Evolutionary conservation across 1,284 basidiomycete species (phyloP).

Genomic region (Pholiota adiposa): DNA sequence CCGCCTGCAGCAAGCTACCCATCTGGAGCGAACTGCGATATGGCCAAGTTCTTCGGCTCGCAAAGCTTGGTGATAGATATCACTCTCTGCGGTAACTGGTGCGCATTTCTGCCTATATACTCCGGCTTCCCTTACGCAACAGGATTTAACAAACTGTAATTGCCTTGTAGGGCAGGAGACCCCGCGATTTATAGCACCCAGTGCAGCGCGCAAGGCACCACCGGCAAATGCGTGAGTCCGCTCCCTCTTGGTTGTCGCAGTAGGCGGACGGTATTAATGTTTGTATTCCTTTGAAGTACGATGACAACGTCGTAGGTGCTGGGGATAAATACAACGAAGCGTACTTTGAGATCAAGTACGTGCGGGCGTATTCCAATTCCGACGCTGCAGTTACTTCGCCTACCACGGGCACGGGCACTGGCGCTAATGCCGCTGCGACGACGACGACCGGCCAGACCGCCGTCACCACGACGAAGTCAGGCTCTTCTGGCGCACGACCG

Average conservation of each 20-base stretch:
- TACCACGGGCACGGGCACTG: conserved; percentile 1
- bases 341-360: conserved; percentile 43
- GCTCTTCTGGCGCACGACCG: neutral
- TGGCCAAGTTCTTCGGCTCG: conserved; percentile 51
- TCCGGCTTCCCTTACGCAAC: neutral
- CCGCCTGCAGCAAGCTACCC: conserved; percentile 38
- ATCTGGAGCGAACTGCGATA: conserved; percentile 44
- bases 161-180: conserved; percentile 48
- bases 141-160: neutral
- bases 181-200: conserved; percentile 43
- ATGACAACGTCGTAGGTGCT: conserved; percentile 36
- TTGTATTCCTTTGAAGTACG: conserved; percentile 11
- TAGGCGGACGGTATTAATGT: neutral
- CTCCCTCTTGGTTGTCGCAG: neutral
- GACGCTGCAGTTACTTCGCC: neutral
- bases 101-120: conserved; percentile 9
- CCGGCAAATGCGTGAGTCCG: conserved; percentile 39
- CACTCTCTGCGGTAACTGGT: conserved; percentile 59
- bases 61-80: conserved; percentile 56
- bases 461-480: neutral
- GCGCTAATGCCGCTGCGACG: neutral
- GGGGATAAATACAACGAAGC: conserved; percentile 55
- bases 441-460: neutral
- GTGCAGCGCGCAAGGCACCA: conserved; percentile 36
- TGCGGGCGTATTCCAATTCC: conserved; percentile 35